Percentiles rank a stretch among this genome's conserved stretches.
Conservation (phyloP, 768 basidiomycete species). For the Amanita rubescens region DNA sequence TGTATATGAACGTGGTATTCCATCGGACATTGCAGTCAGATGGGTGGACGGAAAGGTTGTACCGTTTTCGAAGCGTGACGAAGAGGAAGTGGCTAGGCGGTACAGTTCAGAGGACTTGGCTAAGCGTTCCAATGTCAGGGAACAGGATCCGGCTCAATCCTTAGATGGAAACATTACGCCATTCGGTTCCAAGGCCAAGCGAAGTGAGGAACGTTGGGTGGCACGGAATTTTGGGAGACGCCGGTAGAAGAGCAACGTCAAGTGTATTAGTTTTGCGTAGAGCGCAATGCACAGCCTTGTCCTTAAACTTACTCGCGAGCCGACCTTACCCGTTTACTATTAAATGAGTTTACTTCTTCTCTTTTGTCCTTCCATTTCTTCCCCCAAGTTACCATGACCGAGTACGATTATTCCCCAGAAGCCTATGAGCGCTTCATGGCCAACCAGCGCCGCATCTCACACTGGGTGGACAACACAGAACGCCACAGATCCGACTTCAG, state of each 20-base stretch:
- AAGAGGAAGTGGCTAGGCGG: conserved; percentile 4
- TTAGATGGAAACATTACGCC: conserved; percentile 20
- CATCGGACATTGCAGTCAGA: conserved; percentile 18
- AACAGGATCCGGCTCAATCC: conserved; percentile 15
- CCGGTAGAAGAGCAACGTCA: neutral
- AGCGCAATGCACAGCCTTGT: neutral
- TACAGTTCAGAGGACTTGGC: conserved; percentile 9
- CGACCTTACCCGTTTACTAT: neutral
- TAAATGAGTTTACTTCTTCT: neutral
- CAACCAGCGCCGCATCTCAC: conserved; percentile 39
- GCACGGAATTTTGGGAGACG: neutral
- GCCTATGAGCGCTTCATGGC: conserved; percentile 41
- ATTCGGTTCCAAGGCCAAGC: too few species aligned
- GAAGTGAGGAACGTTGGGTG: conserved; percentile 10
- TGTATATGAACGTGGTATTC: conserved; percentile 14
- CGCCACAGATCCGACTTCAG: conserved; percentile 24
- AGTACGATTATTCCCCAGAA: conserved; percentile 55
- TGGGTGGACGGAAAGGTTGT: conserved; percentile 18
- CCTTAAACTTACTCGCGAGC: too few species aligned
- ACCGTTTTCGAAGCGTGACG: conserved; percentile 12
- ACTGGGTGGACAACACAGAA: conserved; percentile 46
- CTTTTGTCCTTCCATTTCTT: neutral
- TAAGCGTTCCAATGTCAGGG: conserved; percentile 4
- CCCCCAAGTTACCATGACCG: conserved; percentile 40
- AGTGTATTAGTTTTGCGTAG: too few species aligned